Conservation (phyloP, 2,329 filamentous ascomycete species). For the Colletotrichum euphorbiae region DNA sequence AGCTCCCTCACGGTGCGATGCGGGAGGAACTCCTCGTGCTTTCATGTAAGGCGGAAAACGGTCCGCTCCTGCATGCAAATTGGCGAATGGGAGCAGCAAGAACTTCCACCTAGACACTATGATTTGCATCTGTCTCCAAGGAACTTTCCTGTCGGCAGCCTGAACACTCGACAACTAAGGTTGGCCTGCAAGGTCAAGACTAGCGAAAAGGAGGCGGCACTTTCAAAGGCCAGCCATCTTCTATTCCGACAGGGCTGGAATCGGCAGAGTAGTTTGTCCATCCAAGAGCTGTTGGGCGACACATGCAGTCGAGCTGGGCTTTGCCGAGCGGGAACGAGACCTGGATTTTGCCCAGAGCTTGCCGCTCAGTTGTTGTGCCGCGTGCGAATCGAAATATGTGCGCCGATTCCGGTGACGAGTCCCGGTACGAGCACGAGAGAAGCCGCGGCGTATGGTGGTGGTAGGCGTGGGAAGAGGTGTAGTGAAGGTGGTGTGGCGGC, state of each 20-base stretch:
- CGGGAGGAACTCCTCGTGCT: conserved; percentile 38
- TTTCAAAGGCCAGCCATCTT: too few relatives aligned
- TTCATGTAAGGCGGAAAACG: conserved; percentile 40
- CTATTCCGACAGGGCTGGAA: not conserved
- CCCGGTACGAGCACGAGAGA: conserved; percentile 1
- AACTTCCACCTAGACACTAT: conserved; percentile 9
- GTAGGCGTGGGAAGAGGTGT: conserved; percentile 22
- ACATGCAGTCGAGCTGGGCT: too few relatives aligned
- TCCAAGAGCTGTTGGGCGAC: not conserved
- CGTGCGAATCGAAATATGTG: too few relatives aligned
- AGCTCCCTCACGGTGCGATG: conserved; percentile 15
- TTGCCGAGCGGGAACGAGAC: too few relatives aligned
- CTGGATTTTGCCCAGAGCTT: too few relatives aligned
- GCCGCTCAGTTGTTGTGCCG: too few relatives aligned
- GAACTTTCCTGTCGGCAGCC: conserved; percentile 22
- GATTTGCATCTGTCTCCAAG: conserved; percentile 32
- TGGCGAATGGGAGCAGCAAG: conserved; percentile 28
- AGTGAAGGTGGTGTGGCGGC: conserved; percentile 37
- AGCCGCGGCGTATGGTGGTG: conserved; percentile 13
- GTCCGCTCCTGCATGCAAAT: conserved; percentile 38
- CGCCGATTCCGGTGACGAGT: conserved; percentile 12
- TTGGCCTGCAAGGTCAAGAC: not conserved
- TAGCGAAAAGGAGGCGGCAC: not conserved
- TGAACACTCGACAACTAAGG: conserved; percentile 2
- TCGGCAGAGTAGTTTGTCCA: not conserved